Percentiles rank a stretch among this genome's conserved stretches.
Evolutionary conservation across 495 filamentous ascomycete genomes (phyloP).

Genomic region (Annulohypoxylon bovei): DNA sequence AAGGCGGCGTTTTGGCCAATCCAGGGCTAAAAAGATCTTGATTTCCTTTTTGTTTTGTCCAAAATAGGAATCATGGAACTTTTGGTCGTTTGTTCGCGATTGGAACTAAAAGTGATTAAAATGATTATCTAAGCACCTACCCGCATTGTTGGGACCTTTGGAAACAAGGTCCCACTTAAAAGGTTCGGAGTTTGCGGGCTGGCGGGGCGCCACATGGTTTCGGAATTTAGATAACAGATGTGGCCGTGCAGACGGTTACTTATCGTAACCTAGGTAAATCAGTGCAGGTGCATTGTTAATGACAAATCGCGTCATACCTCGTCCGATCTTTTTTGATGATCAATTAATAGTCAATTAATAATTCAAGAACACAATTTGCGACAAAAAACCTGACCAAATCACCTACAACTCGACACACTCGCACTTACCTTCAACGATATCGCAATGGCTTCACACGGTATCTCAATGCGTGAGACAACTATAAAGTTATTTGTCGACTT

Average conservation of each 20-base stretch:
- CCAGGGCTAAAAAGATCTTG: constrained; percentile 8
- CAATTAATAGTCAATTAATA: background rate
- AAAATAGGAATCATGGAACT: constrained; percentile 38
- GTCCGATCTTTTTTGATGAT: constrained; percentile 30
- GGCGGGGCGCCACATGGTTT: background rate
- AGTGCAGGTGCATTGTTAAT: constrained; percentile 4
- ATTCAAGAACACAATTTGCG: constrained; percentile 6
- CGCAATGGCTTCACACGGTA: constrained; percentile 48
- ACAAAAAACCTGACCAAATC: constrained; percentile 2
- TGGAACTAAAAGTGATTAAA: background rate
- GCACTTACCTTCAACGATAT: background rate
- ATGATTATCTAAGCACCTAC: constrained; percentile 10
- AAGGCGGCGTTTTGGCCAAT: constrained; percentile 7
- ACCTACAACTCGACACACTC: background rate
- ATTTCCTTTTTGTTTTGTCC: constrained; percentile 22
- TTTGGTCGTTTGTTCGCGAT: constrained; percentile 25
- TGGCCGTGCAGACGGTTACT: constrained; percentile 8
- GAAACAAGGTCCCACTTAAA: background rate
- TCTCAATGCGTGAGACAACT: constrained; percentile 48
- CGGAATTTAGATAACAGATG: constrained; percentile 23
- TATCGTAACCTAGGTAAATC: constrained; percentile 5
- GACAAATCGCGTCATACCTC: constrained; percentile 45
- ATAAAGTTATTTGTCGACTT: background rate
- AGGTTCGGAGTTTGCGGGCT: background rate
- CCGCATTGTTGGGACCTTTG: background rate